Base-by-base conservation (phyloP, 192 early-diverging fungal species). In the Entrophospora sp. region DNA sequence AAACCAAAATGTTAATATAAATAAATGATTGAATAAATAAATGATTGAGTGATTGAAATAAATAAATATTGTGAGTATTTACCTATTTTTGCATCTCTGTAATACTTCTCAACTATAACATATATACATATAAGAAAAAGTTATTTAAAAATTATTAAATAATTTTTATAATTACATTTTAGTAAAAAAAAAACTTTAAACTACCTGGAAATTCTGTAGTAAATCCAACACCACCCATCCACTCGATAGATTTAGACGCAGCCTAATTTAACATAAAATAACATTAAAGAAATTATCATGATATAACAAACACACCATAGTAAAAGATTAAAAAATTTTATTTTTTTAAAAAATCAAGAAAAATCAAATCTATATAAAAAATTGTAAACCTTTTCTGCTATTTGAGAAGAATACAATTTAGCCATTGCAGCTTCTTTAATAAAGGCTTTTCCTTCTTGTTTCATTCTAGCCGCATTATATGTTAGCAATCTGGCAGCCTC, bases 401-500 rank as follows among this genome's bases (percentile, higher is more conserved):
- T 86, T 79, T 96, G 94, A 59, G 89, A 91, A 20, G 95, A 85
- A 73, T 92, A 97, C 25, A 97, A 79, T 80, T 98, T 98, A 66
- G 94, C 94, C 95, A 98, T 97, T 43, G 95, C 95, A 55, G 96
- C 96, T 79, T 98, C 87, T 85, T 92, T 95, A 43, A 94, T 81
- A 69, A 98, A 96, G 35, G 79, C 71, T 76, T 86, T 89, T 22
- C 93, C 92, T 67, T 94, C 80, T 75, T 98, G 90, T 87, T 95
- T 95, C 48, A 96, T 70, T 36, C 94, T 83, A 4, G 94, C 96
- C 14, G 96, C 96, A 69, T 98, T 98, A 79, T 97, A 98, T 1
- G 93, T 96, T 69, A 98, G 78, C 51, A 98, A 83, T 36, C 96
- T 80, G 12, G 96, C 95, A 53, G 96, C 96, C 72, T 98, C 96